Percentiles rank a stretch among this genome's conserved stretches.
Conservation (phyloP, 2,329 filamentous ascomycete species). For the Phoma sp. region DNA sequence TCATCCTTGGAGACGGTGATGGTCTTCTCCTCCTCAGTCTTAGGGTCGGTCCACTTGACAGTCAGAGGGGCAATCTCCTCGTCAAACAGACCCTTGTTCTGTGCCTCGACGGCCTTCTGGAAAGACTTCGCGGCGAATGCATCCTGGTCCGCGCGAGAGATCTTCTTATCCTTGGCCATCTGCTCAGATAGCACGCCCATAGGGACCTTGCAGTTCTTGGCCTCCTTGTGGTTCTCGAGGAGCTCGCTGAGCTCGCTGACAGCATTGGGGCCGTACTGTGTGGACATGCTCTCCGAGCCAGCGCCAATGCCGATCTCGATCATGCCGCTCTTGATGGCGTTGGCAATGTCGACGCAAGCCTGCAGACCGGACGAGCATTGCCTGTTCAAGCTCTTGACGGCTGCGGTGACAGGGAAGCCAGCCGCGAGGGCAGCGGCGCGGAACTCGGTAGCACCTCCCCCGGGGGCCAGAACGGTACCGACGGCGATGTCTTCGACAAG, state of each 20-base stretch:
- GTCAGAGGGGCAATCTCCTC: slow-evolving; percentile 88
- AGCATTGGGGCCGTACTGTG: slow-evolving; percentile 86
- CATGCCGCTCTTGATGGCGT: slow-evolving; percentile 89
- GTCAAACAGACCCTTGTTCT: slow-evolving; percentile 87
- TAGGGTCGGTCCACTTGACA: slow-evolving; percentile 88
- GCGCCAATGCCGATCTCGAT: slow-evolving; percentile 95
- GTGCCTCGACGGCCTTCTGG: slow-evolving; percentile 86
- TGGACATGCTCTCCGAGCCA: slow-evolving; percentile 95
- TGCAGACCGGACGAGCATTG: slow-evolving; percentile 95
- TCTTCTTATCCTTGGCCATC: slow-evolving; percentile 86
- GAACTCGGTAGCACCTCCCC: slow-evolving; percentile 96
- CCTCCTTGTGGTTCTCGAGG: slow-evolving; percentile 79
- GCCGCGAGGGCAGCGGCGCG: slow-evolving; percentile 88
- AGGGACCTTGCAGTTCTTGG: slow-evolving; percentile 95
- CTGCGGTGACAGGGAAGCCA: slow-evolving; percentile 84
- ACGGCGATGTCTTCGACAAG: slow-evolving; percentile 93
- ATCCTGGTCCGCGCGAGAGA: slow-evolving; percentile 79
- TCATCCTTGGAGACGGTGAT: slow-evolving; percentile 87
- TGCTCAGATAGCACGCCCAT: slow-evolving; percentile 94
- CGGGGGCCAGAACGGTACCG: slow-evolving; percentile 88
- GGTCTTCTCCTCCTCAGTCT: slow-evolving; percentile 83
- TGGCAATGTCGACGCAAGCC: slow-evolving; percentile 91
- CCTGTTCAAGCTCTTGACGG: slow-evolving; percentile 88
- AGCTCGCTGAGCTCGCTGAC: slow-evolving; percentile 93
- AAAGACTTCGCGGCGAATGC: slow-evolving; percentile 94